Percentiles rank a stretch among this genome's conserved stretches.
phyloP scores from a whole-genome alignment of 257 asterid species.

The Solanum appendiculatum region DNA sequence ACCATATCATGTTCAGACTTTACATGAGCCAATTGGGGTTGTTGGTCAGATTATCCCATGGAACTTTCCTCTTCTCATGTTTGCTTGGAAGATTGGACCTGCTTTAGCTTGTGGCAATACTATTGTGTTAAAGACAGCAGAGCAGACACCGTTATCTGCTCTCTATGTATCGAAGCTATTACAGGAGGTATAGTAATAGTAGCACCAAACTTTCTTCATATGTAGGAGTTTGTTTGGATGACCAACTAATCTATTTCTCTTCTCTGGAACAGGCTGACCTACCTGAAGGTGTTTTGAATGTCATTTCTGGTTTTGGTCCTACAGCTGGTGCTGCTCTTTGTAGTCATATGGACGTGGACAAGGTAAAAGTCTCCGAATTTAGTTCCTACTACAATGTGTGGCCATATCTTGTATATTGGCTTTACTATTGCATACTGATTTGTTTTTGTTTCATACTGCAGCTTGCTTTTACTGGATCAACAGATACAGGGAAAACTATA shows the following conservation, averaged over 20 bases:
- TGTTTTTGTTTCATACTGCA: conserved; percentile 7
- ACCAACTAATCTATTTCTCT: neutral
- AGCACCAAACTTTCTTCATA: neutral
- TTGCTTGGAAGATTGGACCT: conserved; percentile 80
- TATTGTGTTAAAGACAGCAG: conserved; percentile 82
- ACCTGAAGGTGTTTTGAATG: conserved; percentile 79
- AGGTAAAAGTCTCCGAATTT: conserved; percentile 36
- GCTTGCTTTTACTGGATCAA: conserved; percentile 98
- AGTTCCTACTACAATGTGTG: neutral
- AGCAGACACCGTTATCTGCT: conserved; percentile 94
- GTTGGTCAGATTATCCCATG: neutral
- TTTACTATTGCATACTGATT: neutral
- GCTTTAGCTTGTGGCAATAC: conserved; percentile 89
- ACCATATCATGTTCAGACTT: neutral
- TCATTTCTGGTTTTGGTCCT: conserved; percentile 87
- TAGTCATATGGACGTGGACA: conserved; percentile 96
- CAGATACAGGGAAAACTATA: conserved; percentile 68
- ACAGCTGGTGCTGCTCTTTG: conserved; percentile 95
- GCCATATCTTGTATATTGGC: neutral
- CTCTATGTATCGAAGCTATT: conserved; percentile 61
- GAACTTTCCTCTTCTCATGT: neutral
- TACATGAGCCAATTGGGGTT: neutral
- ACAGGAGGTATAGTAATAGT: conserved; percentile 50
- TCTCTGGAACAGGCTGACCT: conserved; percentile 76
- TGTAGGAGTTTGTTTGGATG: neutral